Base-by-base conservation (phyloP, 2,329 filamentous ascomycete species). In the Pestalotiopsis fici region DNA sequence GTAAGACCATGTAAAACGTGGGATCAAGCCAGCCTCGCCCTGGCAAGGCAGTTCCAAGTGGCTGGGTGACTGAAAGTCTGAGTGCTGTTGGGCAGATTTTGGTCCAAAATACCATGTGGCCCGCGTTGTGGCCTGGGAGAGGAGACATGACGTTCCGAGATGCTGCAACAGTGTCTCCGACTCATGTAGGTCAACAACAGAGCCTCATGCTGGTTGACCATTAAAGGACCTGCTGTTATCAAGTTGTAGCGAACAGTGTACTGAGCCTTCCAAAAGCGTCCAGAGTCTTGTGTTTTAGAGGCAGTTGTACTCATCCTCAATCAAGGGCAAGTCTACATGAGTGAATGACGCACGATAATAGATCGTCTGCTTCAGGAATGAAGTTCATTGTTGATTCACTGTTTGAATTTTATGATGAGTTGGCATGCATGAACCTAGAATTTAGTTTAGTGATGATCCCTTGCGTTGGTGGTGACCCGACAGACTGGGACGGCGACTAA, bases 401-500 rank as follows among this genome's bases (percentile, higher is more conserved):
- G 37, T n/a, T 37, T 37, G 15, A 15, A 31, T 15, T 6, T 21
- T 7, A 2, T 37, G n/a, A 37, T 31, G 25, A 60, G 57, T 60
- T 60, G 57, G 57, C 31, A 31, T 11, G 21, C 57, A 35, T 35
- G 31, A 6, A 35, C 31, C 31, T 35, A 35, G 31, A 35, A 11
- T 35, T 35, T 35, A 35, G 31, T 35, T 35, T 11, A 11, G 31
- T 35, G 31, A 35, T 35, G 31, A 35, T 31, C 31, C 57, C 57
- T 60, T 60, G 57, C n/a, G 25, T 31, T 27, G 31, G 25, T 37
- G 15, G 4, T 31, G 25, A 55, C 31, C 64, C 64, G 64, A 59
- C 35, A 47, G 64, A 59, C 6, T 47, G 64, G 64, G n/a, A 57
- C 54, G 56, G 64, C 64, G 64, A 60, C 31, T 60, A 66, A 66